Evolutionary conservation across 1,139 yeast genomes (phyloP), one percentile per base, ranked within the genome.

Genomic region (Pichia sp.): DNA sequence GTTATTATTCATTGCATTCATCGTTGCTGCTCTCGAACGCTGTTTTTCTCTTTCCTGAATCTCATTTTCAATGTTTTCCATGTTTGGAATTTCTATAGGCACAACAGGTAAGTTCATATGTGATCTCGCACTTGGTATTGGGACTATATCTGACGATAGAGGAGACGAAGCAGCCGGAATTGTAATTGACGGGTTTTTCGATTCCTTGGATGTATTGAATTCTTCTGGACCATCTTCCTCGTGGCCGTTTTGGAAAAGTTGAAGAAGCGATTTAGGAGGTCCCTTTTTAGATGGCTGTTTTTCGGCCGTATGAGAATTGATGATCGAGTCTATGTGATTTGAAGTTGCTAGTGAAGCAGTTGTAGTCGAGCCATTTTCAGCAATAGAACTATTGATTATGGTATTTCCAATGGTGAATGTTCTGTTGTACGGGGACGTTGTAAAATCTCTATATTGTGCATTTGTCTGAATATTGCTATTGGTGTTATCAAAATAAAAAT

Each of bases 241-340:
- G 44, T 83, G 88, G 23, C 23, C 23, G 23, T 16, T 16, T 16
- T 16, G 23, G 60, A 87, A 87, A 35, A 87, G 66, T 61, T 81
- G 80, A 47, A 82, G 67, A 38, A 87, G 65, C 3, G 94, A 83
- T 57, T 77, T 79, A 0, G 95, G 95, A 0, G 85, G 81, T 44
- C 72, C 81, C 42, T 68, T 64, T 49, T 65, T n/a, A 55, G 16
- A 42, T 38, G 37, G 40, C 23, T 41, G 33, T 31, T 7, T 10
- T 10, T 8, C 10, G 11, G n/a, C 28, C 9, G 4, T 49, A 29
- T 38, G 51, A 23, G 51, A 44, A 36, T 44, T 48, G 3, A 48
- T 40, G 7, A 46, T 44, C 3, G 51, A 44, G 35, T 44, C 51
- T 8, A 45, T 37, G 27, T 48, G 50, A 38, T 40, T 32, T 34